These are phyloP conservation scores for Chamaenerion angustifolium DNA, from an alignment of 345 rosid species.

Conservation along the genomic window DNA sequence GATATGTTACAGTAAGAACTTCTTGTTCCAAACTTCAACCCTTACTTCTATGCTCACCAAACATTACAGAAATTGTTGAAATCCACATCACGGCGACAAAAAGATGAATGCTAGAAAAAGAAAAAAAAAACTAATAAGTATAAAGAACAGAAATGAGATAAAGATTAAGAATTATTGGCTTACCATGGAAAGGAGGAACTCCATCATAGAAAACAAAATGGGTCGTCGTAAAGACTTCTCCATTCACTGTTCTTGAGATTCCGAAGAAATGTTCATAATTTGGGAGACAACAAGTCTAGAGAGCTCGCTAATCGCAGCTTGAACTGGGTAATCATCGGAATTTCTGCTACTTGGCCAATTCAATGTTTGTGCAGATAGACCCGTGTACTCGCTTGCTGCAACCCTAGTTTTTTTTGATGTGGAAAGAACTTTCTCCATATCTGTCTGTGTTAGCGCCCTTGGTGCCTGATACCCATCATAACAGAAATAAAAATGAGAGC, in stretches of 20 bases:
- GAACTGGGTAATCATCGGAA: slow-evolving; percentile 58
- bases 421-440: slow-evolving; percentile 54
- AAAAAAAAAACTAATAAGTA: no score
- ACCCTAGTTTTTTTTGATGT: slow-evolving; percentile 61
- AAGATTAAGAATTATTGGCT: no score
- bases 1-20: no score
- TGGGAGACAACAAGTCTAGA: slow-evolving; percentile 76
- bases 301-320: slow-evolving; percentile 68
- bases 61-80: no score
- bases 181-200: no score
- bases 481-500: not conserved
- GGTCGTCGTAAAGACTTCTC: no score
- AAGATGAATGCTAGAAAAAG: no score
- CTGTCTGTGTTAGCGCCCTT: slow-evolving; percentile 56
- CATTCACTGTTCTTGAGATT: slow-evolving; percentile 37
- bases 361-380: slow-evolving; percentile 34
- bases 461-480: slow-evolving; percentile 33
- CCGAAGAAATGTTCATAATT: slow-evolving; percentile 58
- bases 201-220: no score
- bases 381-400: slow-evolving; percentile 62
- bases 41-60: no score
- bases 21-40: no score
- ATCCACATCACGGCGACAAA: no score
- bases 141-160: no score
- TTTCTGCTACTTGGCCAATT: slow-evolving; percentile 40